Base-by-base conservation (phyloP, 768 basidiomycete genomes). In the Russula brevipes region DNA sequence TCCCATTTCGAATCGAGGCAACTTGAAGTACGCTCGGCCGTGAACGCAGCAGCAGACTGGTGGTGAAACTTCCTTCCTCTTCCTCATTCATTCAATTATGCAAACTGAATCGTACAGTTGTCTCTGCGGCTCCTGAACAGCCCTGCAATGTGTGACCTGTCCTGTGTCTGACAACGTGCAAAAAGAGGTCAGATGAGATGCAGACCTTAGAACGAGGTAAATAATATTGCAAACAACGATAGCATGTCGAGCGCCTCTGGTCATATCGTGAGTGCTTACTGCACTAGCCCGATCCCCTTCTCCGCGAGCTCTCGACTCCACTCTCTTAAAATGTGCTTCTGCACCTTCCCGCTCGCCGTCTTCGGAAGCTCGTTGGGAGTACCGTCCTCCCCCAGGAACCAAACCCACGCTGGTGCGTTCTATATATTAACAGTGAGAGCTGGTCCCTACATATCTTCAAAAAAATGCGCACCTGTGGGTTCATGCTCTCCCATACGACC, bases 301-400 rank as follows among this genome's bases (percentile, higher is more conserved):
- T 73, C 68, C 31, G 79, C 83, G 45, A 88, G 69, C 8, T 82
- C 79, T 47, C 76, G 78, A 70, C 86, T 83, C 90, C 89, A 91
- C 24, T 77, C 74, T 36, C 91, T 77, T 50, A 94, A 71, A 3
- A 91, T 70, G 71, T 91, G 88, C 75, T 93, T 94, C 85, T 84
- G 83, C 47, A 94, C 85, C 72, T 94, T 94, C 45, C 91, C 91
- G 66, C 90, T 93, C 14, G 88, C 90, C 10, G 91, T 94, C 77
- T 89, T 91, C 0, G 91, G 91, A 8, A 92, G 71, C 65, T 89
- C 86, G 9, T 70, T 72, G 8, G 78, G 75, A 2, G 73, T 73
- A 1, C 81, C 82, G 50, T 86, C 87, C 68, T 90, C 87, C 14
- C 85, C 86, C 1, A 89, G 66, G 65, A 91, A 91, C 88, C 90